Conservation (phyloP, 805 yeast genomes). For the Candida easanensis region DNA sequence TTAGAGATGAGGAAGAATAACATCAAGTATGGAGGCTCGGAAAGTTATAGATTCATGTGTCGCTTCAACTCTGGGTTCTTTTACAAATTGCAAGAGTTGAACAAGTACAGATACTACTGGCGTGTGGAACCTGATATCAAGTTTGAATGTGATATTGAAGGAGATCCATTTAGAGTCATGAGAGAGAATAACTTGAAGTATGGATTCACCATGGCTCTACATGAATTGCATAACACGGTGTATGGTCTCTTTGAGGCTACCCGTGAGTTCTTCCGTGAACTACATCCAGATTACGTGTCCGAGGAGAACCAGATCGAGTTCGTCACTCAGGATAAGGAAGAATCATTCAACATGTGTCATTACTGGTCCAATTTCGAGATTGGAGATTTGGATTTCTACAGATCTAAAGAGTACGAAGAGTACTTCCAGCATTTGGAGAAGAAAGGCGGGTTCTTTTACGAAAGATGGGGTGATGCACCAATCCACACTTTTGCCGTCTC, state of each 20-base stretch:
- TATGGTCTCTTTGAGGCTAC: slow-evolving; percentile 61
- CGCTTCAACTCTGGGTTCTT: slow-evolving; percentile 51
- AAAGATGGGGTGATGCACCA: slow-evolving; percentile 95
- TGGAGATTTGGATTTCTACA: slow-evolving; percentile 68
- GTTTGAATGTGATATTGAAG: slow-evolving; percentile 56
- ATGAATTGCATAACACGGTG: slow-evolving; percentile 62
- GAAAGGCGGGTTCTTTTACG: slow-evolving; percentile 78
- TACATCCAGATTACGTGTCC: slow-evolving; percentile 41
- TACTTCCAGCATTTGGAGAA: slow-evolving; percentile 63
- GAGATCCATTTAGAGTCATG: slow-evolving; percentile 63
- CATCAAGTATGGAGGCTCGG: slow-evolving; percentile 59
- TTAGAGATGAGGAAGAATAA: slow-evolving; percentile 38
- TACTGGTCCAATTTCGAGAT: slow-evolving; percentile 82
- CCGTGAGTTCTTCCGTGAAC: slow-evolving; percentile 41
- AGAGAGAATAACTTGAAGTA: slow-evolving; percentile 51
- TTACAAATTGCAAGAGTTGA: slow-evolving; percentile 55
- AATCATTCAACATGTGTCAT: slow-evolving; percentile 69
- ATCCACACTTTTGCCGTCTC: slow-evolving; percentile 79
- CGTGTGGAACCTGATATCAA: slow-evolving; percentile 71
- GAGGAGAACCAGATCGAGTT: slow-evolving; percentile 60
- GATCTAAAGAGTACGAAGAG: slow-evolving; percentile 51
- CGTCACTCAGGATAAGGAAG: slow-evolving; percentile 60
- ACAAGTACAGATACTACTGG: slow-evolving; percentile 69
- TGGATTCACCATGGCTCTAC: slow-evolving; percentile 65
- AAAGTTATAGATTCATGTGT: slow-evolving; percentile 69